phyloP scores from a whole-genome alignment of 805 yeast genomes.

The Myxozyma udenii region DNA sequence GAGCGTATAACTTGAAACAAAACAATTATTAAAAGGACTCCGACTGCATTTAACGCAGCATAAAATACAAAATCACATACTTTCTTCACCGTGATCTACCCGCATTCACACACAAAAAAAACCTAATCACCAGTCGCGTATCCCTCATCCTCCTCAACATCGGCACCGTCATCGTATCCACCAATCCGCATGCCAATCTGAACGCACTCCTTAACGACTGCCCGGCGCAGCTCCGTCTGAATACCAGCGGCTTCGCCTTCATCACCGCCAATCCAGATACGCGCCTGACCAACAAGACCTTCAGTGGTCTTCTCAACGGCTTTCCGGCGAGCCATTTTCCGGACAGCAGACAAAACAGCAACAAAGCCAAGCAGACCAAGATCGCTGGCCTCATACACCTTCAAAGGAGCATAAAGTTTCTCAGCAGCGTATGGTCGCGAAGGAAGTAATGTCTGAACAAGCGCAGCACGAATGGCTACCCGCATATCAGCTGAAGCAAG shows the following conservation, averaged over 20 bases:
- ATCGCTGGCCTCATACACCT: slow-evolving; percentile 22
- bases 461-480: slow-evolving; percentile 34
- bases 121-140: slow-evolving; percentile 24
- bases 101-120: not conserved
- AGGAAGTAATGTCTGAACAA: slow-evolving; percentile 29
- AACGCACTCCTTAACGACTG: slow-evolving; percentile 37
- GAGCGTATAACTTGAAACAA: not conserved
- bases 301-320: slow-evolving; percentile 23
- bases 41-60: not conserved
- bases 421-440: slow-evolving; percentile 26
- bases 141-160: slow-evolving; percentile 33
- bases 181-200: slow-evolving; percentile 35
- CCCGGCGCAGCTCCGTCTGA: slow-evolving; percentile 32
- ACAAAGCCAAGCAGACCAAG: slow-evolving; percentile 39
- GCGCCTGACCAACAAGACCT: slow-evolving; percentile 20
- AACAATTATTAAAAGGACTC: not conserved
- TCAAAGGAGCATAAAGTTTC: slow-evolving; percentile 18
- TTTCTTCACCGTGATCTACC: no score
- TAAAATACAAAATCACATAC: not conserved
- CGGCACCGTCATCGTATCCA: slow-evolving; percentile 30
- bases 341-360: slow-evolving; percentile 31
- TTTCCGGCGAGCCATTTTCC: slow-evolving; percentile 24
- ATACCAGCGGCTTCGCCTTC: slow-evolving; percentile 35
- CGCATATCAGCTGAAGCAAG: slow-evolving; percentile 31
- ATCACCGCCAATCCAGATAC: slow-evolving; percentile 40